phyloP scores from a whole-genome alignment of 805 yeast genomes.

The Wickerhamomyces xylosicus region DNA sequence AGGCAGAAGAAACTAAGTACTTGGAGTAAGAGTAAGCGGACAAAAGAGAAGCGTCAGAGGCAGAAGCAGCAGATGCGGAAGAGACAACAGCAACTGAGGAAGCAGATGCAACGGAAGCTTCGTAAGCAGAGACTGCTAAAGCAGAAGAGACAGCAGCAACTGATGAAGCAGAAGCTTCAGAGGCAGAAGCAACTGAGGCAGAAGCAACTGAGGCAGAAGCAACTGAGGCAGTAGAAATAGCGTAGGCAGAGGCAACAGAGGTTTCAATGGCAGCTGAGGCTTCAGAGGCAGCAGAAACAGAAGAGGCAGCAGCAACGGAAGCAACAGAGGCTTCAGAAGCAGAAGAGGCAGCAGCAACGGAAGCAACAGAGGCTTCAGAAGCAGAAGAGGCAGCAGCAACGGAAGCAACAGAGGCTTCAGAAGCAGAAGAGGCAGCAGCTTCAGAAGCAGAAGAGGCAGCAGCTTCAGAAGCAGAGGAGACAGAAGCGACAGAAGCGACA shows the following conservation, averaged over 20 bases:
- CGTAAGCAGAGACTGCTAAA: conserved; percentile 1
- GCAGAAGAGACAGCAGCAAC: not conserved
- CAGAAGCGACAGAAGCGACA: conserved; percentile 4
- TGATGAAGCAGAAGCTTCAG: not conserved
- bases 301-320: conserved; percentile 13
- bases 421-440: not conserved
- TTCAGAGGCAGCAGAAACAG: conserved; percentile 1
- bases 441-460: conserved; percentile 1
- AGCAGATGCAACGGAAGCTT: conserved; percentile 1
- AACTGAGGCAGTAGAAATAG: conserved; percentile 13
- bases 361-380: conserved; percentile 6
- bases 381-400: conserved; percentile 3
- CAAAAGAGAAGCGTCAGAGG: conserved; percentile 14
- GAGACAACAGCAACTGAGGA: conserved; percentile 11
- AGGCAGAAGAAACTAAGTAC: not conserved
- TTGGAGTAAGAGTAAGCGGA: conserved; percentile 14
- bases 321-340: conserved; percentile 13
- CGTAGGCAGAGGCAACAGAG: conserved; percentile 11
- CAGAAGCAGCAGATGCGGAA: conserved; percentile 10
- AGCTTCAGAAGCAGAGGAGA: conserved; percentile 5
- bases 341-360: conserved; percentile 12
- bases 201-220: conserved; percentile 6
- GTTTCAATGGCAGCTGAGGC: conserved; percentile 13
- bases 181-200: conserved; percentile 4
- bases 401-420: not conserved